A percentile compares a stretch with the other conserved stretches of the same genome.
Evolutionary conservation across 2,329 filamentous ascomycete genomes (phyloP).

Genomic region (Colletotrichum sojae): DNA sequence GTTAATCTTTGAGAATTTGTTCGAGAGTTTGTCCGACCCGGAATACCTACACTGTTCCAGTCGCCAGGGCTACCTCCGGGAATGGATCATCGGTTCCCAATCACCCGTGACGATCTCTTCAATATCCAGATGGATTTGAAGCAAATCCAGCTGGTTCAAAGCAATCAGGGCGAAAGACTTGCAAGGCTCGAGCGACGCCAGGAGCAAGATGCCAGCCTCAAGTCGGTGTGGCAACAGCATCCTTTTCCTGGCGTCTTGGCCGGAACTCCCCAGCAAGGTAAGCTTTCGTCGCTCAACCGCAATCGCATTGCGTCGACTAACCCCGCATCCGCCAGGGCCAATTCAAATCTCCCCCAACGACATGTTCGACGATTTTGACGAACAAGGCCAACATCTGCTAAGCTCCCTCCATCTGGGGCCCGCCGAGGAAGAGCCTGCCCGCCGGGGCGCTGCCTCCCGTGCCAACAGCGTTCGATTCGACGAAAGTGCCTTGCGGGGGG

Average conservation of each 20-base stretch:
- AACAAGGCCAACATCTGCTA: constrained; percentile 84
- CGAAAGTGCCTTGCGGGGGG: constrained; percentile 92
- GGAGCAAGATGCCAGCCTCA: constrained; percentile 77
- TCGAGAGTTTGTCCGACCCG: constrained; percentile 2
- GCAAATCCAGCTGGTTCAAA: constrained; percentile 75
- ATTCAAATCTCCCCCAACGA: constrained; percentile 85
- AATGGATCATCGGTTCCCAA: constrained; percentile 75
- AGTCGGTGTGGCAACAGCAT: constrained; percentile 92
- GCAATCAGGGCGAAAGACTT: constrained; percentile 73
- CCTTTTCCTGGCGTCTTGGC: constrained; percentile 90
- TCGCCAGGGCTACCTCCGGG: constrained; percentile 50
- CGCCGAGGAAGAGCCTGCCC: constrained; percentile 86
- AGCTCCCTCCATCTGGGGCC: constrained; percentile 85
- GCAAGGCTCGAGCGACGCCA: constrained; percentile 75
- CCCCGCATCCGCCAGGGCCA: constrained; percentile 71
- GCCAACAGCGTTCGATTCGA: constrained; percentile 99
- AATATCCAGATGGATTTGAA: constrained; percentile 80
- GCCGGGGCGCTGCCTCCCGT: constrained; percentile 88
- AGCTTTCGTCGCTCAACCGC: constrained; percentile 47
- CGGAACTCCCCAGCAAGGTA: constrained; percentile 90
- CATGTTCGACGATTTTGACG: constrained; percentile 91
- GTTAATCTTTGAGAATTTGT: not conserved
- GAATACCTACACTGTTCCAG: constrained; percentile 35
- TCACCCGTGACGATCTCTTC: constrained; percentile 75
- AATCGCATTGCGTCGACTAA: constrained; percentile 40